Base-by-base conservation (phyloP, 176 grass and related monocot species). In the Juncus effusus region DNA sequence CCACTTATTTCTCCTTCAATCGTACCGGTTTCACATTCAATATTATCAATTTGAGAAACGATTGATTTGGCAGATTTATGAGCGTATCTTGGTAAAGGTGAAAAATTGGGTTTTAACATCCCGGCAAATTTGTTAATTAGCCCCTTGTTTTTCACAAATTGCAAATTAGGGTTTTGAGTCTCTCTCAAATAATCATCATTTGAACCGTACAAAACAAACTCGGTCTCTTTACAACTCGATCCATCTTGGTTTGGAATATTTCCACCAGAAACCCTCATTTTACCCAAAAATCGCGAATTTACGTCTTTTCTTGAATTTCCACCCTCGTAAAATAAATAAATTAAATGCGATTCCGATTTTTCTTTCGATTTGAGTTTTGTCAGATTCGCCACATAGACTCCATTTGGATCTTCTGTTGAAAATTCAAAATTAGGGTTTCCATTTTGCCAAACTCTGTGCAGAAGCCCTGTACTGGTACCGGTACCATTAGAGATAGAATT, bases 161-260 rank as follows among this genome's bases (percentile, higher is more conserved):
- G 40, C 61, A 42, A 15, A 7, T 16, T 76, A 37, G 94, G 41
- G 16, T 47, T 84, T 47, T 45, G 73, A 75, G 70, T 82, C 64
- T 80, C 71, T 51, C 54, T 78, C 54, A 38, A 41, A 65, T 81
- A 80, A 64, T 86, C 88, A 40, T 83, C 85, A 38, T 75, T 83
- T 38, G 83, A 78, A 38, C 85, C 94, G 50, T 76, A 93, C 5
- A 99, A 10, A 53, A 90, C 81, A 78, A 90, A 99, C 50, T 93
- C 80, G 0, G 83, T 93, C 54, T 99, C 88, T 7, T 78, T 39
- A 38, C 14, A 64, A 40, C 64, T 63, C 3, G 76, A 78, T 36
- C 36, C 64, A 7, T 86, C 72, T 9, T 75, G 50, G 42, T 71
- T 84, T 10, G 92, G 51, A 12, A 93, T 39, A 40, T 78, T 38